Evolutionary conservation across 345 rosid species (phyloP), one percentile per base, ranked within the genome.

Genomic region (Syzygium jambos): DNA sequence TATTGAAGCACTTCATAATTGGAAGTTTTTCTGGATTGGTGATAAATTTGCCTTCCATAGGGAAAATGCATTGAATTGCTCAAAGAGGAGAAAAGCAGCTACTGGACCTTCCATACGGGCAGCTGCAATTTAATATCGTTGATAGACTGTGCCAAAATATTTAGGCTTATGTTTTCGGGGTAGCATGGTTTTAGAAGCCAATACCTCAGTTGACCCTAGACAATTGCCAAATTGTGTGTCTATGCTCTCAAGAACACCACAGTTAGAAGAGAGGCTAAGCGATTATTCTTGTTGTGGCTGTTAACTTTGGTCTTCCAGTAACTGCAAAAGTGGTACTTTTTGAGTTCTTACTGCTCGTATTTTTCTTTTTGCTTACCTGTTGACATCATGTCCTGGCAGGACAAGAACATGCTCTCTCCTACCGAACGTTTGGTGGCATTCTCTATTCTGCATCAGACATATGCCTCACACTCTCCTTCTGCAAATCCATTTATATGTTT

Each of bases 351-450:
- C 51, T 78, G 59, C 78, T 29, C 85, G 77, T 13, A 25, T 86
- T 52, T 13, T 52, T 77, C 57, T 49, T 55, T 78, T 85, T 78
- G 80, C 86, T 59, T 86, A 41, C 52, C 19, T 5, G 19, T 56
- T 85, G 78, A 77, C 83, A 59, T 87, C 77, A 43, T 61, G 53
- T 85, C 56, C 78, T 86, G 86, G 88, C 98, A 96, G 99, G 98
- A 95, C 53, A 92, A 84, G 57, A 86, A 82, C 89, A 85, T 91
- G 54, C 93, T 98, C 85, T 83, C 85, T 80, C 87, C 93, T 57
- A 87, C 95, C 3, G 98, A 98, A 89, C 98, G 98, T n/a, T 88
- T 98, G 63, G 92, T 94, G 85, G 95, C 95, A 38, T 94, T 94
- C 89, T 92, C 94, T 89, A 91, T 95, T 89, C 92, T 95, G 53